Evolutionary conservation across 345 rosid genomes (phyloP).

Genomic region (Salix dunnii): DNA sequence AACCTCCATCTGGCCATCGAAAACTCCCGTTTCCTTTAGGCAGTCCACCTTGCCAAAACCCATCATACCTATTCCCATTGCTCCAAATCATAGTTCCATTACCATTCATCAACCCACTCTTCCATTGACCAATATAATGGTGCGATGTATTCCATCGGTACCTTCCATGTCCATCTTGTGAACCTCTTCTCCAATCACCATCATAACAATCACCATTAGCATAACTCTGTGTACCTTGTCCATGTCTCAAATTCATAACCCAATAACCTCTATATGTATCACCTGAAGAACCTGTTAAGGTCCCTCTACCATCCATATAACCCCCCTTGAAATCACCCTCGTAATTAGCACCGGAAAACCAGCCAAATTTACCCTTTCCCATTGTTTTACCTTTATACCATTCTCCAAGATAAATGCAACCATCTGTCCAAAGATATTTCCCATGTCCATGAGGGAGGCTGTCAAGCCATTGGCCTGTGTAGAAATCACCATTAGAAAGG

Average conservation of each 20-base stretch:
- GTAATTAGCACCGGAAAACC: constrained; percentile 94
- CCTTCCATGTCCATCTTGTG: constrained; percentile 83
- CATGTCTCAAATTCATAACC: constrained; percentile 91
- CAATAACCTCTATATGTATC: constrained; percentile 71
- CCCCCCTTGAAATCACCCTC: constrained; percentile 93
- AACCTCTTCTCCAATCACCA: constrained; percentile 86
- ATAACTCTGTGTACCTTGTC: constrained; percentile 65
- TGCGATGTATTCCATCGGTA: constrained; percentile 85
- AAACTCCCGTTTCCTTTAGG: constrained; percentile 91
- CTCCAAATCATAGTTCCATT: constrained; percentile 84
- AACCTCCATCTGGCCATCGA: constrained; percentile 67
- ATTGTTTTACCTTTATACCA: constrained; percentile 68
- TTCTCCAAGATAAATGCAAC: constrained; percentile 90
- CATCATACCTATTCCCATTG: constrained; percentile 84
- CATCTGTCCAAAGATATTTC: constrained; percentile 85
- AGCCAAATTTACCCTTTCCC: constrained; percentile 82
- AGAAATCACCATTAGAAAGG: constrained; percentile 71
- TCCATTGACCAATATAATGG: constrained; percentile 81
- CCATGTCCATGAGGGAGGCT: constrained; percentile 77
- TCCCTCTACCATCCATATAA: constrained; percentile 89
- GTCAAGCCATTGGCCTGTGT: constrained; percentile 76
- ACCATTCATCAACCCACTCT: constrained; percentile 64
- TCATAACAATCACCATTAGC: constrained; percentile 77
- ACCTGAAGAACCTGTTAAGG: constrained; percentile 67
- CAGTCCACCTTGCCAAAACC: constrained; percentile 78